Evolutionary conservation across 495 filamentous ascomycete genomes (phyloP).

Genomic region (Niebla homalea): DNA sequence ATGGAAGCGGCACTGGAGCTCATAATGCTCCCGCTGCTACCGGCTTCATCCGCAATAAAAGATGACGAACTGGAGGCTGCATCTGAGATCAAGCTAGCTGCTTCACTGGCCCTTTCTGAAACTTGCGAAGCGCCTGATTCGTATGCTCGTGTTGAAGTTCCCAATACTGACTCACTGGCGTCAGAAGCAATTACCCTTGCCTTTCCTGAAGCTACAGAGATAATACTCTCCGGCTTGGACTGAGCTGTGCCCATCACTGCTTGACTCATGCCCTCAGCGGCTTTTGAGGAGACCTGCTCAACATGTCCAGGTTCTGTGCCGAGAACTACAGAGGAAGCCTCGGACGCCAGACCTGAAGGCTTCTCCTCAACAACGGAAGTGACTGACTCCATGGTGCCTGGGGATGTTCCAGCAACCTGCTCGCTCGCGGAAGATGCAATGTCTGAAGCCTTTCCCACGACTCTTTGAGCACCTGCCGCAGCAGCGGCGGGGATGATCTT

Average conservation of each 20-base stretch:
- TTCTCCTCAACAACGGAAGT: slow-evolving; percentile 18
- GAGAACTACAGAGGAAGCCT: slow-evolving; percentile 21
- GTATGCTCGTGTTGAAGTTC: slow-evolving; percentile 15
- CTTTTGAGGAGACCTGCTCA: slow-evolving; percentile 21
- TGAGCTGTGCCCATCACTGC: slow-evolving; percentile 22
- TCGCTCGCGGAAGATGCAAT: slow-evolving; percentile 26
- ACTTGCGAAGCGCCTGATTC: slow-evolving; percentile 17
- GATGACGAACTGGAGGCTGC: slow-evolving; percentile 17
- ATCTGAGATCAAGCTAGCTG: slow-evolving; percentile 15
- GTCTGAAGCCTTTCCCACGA: slow-evolving; percentile 21
- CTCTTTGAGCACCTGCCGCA: slow-evolving; percentile 30
- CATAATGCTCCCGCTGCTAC: slow-evolving; percentile 12
- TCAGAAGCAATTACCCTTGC: slow-evolving; percentile 9
- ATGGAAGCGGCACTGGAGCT: slow-evolving; percentile 20
- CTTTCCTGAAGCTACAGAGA: slow-evolving; percentile 19
- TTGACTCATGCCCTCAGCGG: slow-evolving; percentile 10
- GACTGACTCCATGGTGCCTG: slow-evolving; percentile 25
- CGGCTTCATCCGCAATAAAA: slow-evolving; percentile 4
- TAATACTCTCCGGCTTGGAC: slow-evolving; percentile 21
- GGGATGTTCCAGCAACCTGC: slow-evolving; percentile 23
- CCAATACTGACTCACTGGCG: slow-evolving; percentile 19
- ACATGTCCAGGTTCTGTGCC: slow-evolving; percentile 15
- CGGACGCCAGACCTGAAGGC: slow-evolving; percentile 23
- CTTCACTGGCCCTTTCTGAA: slow-evolving; percentile 14
- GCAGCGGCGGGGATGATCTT: slow-evolving; percentile 35